Evolutionary conservation across 116 monocot genomes (phyloP).

Genomic region (Dioscorea cayenensis): DNA sequence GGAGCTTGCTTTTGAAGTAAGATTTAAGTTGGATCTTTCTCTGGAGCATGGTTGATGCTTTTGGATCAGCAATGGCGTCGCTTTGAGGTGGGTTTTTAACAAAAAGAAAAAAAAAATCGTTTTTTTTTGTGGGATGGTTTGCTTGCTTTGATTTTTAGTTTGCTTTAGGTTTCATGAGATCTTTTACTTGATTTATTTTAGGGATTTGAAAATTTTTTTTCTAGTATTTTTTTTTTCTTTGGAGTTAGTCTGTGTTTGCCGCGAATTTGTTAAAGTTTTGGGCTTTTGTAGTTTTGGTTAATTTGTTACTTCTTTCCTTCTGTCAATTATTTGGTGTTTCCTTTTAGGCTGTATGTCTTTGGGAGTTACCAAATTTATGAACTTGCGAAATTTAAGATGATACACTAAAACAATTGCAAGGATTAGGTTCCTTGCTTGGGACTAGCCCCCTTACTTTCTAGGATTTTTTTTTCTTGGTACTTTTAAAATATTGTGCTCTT

Average conservation of each 20-base stretch:
- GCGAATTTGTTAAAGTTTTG: neutral
- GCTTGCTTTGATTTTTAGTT: neutral
- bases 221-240: too few species aligned
- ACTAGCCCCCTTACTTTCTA: too few species aligned
- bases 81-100: neutral
- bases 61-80: constrained; percentile 1
- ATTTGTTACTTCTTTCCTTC: neutral
- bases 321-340: too few species aligned
- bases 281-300: neutral
- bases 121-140: neutral
- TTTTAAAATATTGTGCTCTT: too few species aligned
- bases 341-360: too few species aligned
- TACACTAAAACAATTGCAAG: too few species aligned
- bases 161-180: neutral
- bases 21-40: neutral
- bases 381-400: too few species aligned
- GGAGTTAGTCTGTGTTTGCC: neutral
- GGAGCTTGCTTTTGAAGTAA: too few species aligned
- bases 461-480: too few species aligned
- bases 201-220: neutral
- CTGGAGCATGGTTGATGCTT: neutral
- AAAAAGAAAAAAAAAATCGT: too few species aligned
- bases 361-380: too few species aligned
- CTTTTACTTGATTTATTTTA: neutral
- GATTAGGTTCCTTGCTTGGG: too few species aligned